Evolutionary conservation across 2,329 filamentous ascomycete genomes (phyloP).

Genomic region (Talaromyces piceae): DNA sequence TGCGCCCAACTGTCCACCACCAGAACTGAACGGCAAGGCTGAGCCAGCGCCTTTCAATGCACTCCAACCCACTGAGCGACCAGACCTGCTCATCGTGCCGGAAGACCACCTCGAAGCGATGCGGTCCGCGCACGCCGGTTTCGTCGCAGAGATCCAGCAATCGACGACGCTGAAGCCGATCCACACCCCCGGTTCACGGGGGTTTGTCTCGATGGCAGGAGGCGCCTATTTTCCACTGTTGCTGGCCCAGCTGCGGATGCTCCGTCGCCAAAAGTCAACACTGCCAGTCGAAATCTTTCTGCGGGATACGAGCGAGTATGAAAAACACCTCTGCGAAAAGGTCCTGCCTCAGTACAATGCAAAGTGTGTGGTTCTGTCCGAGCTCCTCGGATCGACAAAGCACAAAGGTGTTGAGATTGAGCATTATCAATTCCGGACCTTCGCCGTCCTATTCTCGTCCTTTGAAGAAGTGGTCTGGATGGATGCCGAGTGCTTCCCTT

Average conservation of each 20-base stretch:
- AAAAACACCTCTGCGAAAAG: conserved; percentile 32
- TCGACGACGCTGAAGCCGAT: conserved; percentile 24
- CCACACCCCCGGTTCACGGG: conserved; percentile 35
- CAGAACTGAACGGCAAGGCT: conserved; percentile 19
- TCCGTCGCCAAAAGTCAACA: conserved; percentile 44
- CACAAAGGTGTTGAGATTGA: conserved; percentile 27
- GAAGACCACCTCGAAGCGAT: conserved; percentile 28
- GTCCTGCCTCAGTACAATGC: conserved; percentile 36
- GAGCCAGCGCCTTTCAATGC: conserved; percentile 24
- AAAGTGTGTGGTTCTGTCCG: conserved; percentile 36
- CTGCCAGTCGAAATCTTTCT: conserved; percentile 44
- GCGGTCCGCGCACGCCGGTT: conserved; percentile 34
- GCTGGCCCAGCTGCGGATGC: conserved; percentile 45
- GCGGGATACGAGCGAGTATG: conserved; percentile 33
- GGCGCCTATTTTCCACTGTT: conserved; percentile 44
- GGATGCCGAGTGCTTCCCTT: conserved; percentile 51
- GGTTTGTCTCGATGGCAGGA: conserved; percentile 47
- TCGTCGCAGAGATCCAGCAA: conserved; percentile 28
- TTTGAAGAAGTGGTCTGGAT: conserved; percentile 54
- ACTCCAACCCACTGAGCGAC: conserved; percentile 21
- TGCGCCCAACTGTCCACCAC: conserved; percentile 24
- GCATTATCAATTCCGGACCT: conserved; percentile 50
- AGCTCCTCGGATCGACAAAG: conserved; percentile 27
- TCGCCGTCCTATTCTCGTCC: conserved; percentile 51
- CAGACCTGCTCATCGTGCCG: conserved; percentile 29